phyloP scores from a whole-genome alignment of 2,329 filamentous ascomycete species.

The Chaetomium strumarium region DNA sequence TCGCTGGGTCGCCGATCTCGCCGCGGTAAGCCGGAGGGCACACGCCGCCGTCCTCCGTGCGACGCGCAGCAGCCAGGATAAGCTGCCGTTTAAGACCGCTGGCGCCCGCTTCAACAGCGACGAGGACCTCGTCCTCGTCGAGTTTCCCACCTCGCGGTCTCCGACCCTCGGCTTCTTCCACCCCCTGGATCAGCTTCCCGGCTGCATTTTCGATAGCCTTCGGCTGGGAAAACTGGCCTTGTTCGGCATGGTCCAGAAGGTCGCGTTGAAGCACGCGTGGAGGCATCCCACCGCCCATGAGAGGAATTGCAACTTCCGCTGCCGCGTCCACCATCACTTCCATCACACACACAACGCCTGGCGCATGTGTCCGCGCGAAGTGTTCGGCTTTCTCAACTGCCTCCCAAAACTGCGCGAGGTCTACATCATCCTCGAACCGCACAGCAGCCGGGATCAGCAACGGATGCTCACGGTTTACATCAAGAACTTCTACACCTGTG shows the following conservation, averaged over 20 bases:
- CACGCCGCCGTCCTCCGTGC: not conserved
- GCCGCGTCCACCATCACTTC: not conserved
- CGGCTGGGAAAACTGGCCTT: not conserved
- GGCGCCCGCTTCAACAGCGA: conserved; percentile 5
- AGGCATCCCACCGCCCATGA: not conserved
- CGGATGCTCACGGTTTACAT: not conserved
- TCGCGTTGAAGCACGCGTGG: not conserved
- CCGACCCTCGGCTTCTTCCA: not conserved
- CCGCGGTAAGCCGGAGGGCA: not conserved
- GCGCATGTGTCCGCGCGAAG: conserved; percentile 20
- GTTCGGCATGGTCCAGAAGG: not conserved
- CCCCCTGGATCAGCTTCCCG: not conserved
- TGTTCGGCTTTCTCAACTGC: conserved; percentile 23
- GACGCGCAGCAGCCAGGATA: not conserved
- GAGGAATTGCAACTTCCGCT: not conserved
- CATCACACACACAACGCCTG: not conserved
- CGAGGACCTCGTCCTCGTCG: conserved; percentile 21
- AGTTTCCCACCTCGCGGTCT: not conserved
- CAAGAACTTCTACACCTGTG: conserved; percentile 10
- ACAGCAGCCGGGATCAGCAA: not conserved
- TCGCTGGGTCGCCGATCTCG: not conserved
- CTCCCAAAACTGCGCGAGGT: conserved; percentile 27
- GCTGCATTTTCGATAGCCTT: not conserved
- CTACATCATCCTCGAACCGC: conserved; percentile 26
- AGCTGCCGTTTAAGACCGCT: not conserved